Evolutionary conservation across 2,329 filamentous ascomycete species (phyloP).

Genomic region (Fusarium austroafricanum): DNA sequence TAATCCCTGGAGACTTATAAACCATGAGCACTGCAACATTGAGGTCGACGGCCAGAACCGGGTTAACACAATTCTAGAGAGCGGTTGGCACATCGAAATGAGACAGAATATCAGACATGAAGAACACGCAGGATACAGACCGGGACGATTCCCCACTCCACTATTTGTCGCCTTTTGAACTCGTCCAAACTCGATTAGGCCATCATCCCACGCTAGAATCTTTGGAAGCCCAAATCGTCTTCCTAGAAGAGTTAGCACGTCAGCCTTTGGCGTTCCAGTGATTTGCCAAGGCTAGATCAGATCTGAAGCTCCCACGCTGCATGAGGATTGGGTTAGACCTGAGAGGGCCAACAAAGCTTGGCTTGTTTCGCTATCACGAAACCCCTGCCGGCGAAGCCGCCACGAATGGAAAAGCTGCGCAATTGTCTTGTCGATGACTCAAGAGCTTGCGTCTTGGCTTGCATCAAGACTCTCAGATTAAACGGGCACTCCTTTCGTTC

Average conservation of each 20-base stretch:
- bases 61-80: not conserved
- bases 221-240: constrained; percentile 24
- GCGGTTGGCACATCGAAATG: not conserved
- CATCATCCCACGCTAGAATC: constrained; percentile 42
- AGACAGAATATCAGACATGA: not conserved
- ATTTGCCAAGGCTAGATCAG: not conserved
- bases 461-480: constrained; percentile 1
- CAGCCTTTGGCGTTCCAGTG: not conserved
- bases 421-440: not conserved
- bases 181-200: constrained; percentile 21
- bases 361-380: not conserved
- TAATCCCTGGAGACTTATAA: not conserved
- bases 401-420: not conserved
- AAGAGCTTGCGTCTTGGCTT: constrained; percentile 9
- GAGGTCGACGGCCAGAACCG: rapidly evolving
- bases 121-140: not conserved
- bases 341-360: not conserved
- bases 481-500: not conserved
- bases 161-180: constrained; percentile 13
- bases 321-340: not conserved
- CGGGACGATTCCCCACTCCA: constrained; percentile 22
- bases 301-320: constrained; percentile 7
- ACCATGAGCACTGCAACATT: not conserved
- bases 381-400: constrained; percentile 16
- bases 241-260: constrained; percentile 26